Percentiles rank a stretch among this genome's conserved stretches.
These are phyloP conservation scores for Talaromyces sp. DNA, from an alignment of 2,329 filamentous ascomycete genomes.

Conservation along the genomic window DNA sequence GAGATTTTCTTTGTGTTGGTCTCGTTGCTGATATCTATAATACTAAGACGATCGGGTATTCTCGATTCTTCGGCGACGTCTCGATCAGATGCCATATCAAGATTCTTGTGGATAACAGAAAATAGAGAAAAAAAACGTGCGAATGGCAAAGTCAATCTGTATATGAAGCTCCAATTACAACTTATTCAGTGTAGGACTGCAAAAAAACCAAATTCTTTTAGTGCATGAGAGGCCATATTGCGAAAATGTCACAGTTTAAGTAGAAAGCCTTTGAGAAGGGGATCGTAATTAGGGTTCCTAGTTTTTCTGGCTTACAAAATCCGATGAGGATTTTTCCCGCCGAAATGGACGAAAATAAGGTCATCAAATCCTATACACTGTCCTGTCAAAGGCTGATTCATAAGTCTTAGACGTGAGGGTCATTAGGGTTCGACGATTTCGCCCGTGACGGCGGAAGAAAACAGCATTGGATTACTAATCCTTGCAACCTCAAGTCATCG, in stretches of 20 bases:
- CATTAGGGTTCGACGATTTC: background rate
- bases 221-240: background rate
- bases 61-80: background rate
- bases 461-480: background rate
- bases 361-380: background rate
- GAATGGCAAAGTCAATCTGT: background rate
- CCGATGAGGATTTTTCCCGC: background rate
- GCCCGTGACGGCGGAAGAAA: constrained; percentile 12
- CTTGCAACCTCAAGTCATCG: background rate
- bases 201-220: background rate
- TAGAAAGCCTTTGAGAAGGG: background rate
- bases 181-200: background rate
- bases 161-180: background rate
- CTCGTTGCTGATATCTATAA: background rate
- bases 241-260: background rate
- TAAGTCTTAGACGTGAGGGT: background rate
- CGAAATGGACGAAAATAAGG: background rate
- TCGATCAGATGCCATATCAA: background rate
- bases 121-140: background rate
- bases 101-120: background rate
- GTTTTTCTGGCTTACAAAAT: background rate
- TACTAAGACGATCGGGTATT: background rate
- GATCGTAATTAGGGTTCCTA: background rate
- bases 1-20: background rate
- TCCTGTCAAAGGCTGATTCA: background rate